A percentile compares a stretch with the other conserved stretches of the same genome.
Conservation (phyloP, 345 rosid species). For the Atalantia buxifolia region DNA sequence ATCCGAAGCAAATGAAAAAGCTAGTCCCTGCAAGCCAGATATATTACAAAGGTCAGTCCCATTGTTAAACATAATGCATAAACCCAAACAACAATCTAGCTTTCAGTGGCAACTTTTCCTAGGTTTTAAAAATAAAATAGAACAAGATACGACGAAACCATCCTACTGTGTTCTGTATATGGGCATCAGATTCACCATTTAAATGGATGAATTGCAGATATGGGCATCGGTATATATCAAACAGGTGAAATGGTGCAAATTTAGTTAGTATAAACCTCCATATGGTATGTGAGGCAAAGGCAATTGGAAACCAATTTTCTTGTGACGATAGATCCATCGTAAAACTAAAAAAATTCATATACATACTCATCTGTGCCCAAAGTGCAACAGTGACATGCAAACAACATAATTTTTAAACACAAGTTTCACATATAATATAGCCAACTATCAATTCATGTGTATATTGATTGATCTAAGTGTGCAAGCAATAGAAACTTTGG, state of each 20-base stretch:
- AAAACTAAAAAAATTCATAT: neutral
- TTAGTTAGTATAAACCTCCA: neutral
- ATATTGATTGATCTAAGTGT: too few relatives aligned
- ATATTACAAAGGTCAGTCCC: slow-evolving; percentile 2
- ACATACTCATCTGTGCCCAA: neutral
- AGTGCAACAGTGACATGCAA: neutral
- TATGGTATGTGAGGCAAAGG: neutral
- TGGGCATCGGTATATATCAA: neutral
- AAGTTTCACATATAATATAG: neutral
- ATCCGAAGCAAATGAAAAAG: neutral
- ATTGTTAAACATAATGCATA: neutral
- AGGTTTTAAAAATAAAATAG: neutral
- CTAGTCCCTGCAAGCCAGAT: slow-evolving; percentile 32
- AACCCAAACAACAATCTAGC: too few relatives aligned
- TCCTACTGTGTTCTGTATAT: too few relatives aligned
- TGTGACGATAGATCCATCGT: neutral
- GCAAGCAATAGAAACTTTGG: too few relatives aligned
- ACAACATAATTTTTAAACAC: neutral
- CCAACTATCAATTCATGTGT: too few relatives aligned
- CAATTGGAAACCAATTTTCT: neutral
- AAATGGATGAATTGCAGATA: neutral
- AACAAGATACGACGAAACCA: neutral
- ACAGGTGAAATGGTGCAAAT: neutral
- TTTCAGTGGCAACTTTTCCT: neutral
- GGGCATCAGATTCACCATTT: too few relatives aligned